Evolutionary conservation across 495 filamentous ascomycete species (phyloP), one percentile per base, ranked within the genome.

Genomic region (Corynascus novoguineensis): DNA sequence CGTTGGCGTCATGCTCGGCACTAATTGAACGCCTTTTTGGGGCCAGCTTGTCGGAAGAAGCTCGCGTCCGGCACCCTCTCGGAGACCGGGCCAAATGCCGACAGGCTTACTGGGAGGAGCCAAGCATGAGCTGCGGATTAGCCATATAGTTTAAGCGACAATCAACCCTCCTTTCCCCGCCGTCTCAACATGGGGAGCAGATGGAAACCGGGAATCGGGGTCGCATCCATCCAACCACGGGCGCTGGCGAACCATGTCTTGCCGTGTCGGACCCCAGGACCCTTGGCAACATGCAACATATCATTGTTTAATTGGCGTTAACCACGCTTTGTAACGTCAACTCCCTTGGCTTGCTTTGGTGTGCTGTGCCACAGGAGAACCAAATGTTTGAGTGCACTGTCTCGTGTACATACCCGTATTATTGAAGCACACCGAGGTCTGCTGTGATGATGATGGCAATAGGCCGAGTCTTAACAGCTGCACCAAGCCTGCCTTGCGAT

Each of bases 191-290:
- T 61, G 64, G 62, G 60, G 62, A 41, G 57, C 27, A 34, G 54
- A 64, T 29, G 62, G 54, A 68, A 70, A 72, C 68, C 68, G 62
- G 64, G 68, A 69, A 67, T 67, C 63, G 66, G 66, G 64, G 68
- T 72, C 58, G 37, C 66, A 70, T 67, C 55, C 58, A 58, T 62
- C 64, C 60, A 66, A 62, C 64, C 58, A 62, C 63, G 66, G 62
- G 55, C 63, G 62, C 54, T 63, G 66, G 60, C 60, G 64, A 71
- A 56, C 65, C 28, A 40, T 56, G 46, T 25, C 37, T 17, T 50
- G 47, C 28, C 46, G 34, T 67, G 57, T 58, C 58, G 41, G 58
- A 58, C 58, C 41, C 60, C 24, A 28, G 56, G 58, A 60, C 63
- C 69, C 62, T 57, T 60, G 61, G n/a, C 10, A 42, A 9, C 31